phyloP scores from a whole-genome alignment of 75 land plant genomes.

The Sequoia sempervirens region DNA sequence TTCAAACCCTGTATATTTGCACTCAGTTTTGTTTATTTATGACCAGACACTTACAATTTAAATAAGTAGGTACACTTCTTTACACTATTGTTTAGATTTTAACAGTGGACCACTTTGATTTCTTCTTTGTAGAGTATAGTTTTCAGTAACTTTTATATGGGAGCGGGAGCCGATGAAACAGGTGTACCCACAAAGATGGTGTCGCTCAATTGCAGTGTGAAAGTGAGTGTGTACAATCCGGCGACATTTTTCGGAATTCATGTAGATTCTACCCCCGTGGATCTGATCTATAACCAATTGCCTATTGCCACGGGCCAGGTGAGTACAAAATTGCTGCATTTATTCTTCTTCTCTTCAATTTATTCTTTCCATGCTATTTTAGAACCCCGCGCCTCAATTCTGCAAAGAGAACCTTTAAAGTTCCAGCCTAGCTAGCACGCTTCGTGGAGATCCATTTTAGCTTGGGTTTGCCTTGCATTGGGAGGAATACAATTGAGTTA shows the following conservation, averaged over 20 bases:
- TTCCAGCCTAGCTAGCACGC: not conserved
- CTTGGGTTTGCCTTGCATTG: not conserved
- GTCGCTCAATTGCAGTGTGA: conserved; percentile 53
- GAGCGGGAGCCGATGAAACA: conserved; percentile 47
- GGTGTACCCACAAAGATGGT: conserved; percentile 71
- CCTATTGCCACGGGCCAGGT: conserved; percentile 75
- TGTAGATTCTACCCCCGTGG: conserved; percentile 42
- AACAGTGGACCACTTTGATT: not conserved
- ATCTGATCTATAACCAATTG: conserved; percentile 58
- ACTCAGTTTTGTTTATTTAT: no score
- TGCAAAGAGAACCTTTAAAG: not conserved
- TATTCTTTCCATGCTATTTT: not conserved
- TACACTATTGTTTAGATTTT: no score
- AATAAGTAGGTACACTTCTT: not conserved
- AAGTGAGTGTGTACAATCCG: conserved; percentile 59
- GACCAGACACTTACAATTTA: not conserved
- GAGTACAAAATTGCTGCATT: not conserved
- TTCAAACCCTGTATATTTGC: no score
- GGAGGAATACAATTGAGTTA: not conserved
- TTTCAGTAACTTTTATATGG: conserved; percentile 38
- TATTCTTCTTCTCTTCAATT: not conserved
- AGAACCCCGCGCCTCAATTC: not conserved
- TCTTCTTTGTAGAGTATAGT: conserved; percentile 33
- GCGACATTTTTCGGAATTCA: conserved; percentile 76
- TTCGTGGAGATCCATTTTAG: not conserved